Base-by-base conservation (phyloP, 2,329 filamentous ascomycete genomes). In the Zymoseptoria ardabiliae region DNA sequence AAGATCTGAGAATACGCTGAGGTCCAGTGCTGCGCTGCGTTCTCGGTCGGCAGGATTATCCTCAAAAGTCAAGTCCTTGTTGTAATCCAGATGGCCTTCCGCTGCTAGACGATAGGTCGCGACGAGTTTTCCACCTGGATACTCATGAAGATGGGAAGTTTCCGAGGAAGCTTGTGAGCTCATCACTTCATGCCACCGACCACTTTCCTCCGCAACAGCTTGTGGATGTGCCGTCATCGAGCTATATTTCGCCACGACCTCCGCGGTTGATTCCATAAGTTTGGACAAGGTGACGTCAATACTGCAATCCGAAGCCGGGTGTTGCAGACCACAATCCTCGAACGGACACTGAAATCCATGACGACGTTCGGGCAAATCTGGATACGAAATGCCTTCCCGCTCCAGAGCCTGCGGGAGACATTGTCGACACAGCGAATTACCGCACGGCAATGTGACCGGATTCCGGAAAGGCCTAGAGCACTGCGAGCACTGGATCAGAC, bases 371-470 rank as follows among this genome's bases (percentile, higher is more conserved):
- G 85, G 82, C 1, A 81, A 81, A 17, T 84, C 85, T 0, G 90
- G 91, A 72, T 93, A 96, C 1, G 90, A 88, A 59, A 96, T 89
- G 62, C 90, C 85, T 53, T 78, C 77, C 51, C 91, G 83, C 17
- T 79, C 72, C 67, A 87, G 82, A 2, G 85, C 75, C 53, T 82
- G 75, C 1, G 91, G 91, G 1, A 96, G 75, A 73, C 92, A 97
- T 54, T 74, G 73, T 68, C 82, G 85, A 75, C 92, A 97, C 10
- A 96, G 74, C 10, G 86, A 87, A 69, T 87, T 84, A 25, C 91
- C 91, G 71, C 92, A 97, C 4, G 91, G 91, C 4, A 96, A 77
- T 0, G 89, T 89, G 58, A 91, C 80, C 4, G 91, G 89, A 8
- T 84, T 79, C 52, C 76, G 79, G 28, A 94, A 77, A 1, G 88